Conservation (phyloP, 345 rosid species). For the Aegle marmelos region DNA sequence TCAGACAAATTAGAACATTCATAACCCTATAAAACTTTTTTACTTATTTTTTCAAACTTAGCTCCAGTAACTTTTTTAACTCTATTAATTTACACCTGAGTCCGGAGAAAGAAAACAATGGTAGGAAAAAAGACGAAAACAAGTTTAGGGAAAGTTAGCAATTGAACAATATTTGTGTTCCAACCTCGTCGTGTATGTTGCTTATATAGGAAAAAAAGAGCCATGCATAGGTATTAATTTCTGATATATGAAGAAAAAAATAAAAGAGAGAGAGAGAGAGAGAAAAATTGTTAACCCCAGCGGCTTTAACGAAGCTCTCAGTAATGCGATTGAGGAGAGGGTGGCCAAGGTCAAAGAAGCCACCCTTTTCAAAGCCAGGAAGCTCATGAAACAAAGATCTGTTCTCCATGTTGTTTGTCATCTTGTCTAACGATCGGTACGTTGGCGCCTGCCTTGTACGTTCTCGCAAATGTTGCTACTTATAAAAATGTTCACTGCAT, state of each 20-base stretch:
- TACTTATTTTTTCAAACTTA: too few species aligned
- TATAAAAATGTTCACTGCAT: too few species aligned
- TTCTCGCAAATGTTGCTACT: too few species aligned
- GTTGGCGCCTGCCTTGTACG: not conserved
- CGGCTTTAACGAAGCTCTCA: conserved; percentile 86
- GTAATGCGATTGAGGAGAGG: conserved; percentile 93
- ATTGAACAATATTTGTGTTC: too few species aligned
- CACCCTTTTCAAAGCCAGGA: conserved; percentile 53
- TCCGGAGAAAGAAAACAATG: too few species aligned
- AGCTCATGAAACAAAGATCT: conserved; percentile 50
- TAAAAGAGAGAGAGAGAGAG: not conserved
- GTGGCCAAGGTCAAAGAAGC: conserved; percentile 81
- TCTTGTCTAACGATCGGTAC: not conserved
- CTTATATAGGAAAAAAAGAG: too few species aligned
- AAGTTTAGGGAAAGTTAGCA: too few species aligned
- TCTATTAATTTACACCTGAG: not conserved
- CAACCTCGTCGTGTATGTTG: too few species aligned
- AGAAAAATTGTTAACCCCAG: conserved; percentile 48
- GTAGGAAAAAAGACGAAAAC: too few species aligned
- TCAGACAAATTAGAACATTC: not conserved
- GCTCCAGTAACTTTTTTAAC: not conserved
- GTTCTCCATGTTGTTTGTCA: conserved; percentile 32
- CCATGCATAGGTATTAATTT: too few species aligned
- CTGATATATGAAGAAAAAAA: too few species aligned
- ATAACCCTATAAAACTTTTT: too few species aligned